Evolutionary conservation across 2,329 filamentous ascomycete species (phyloP).

Genomic region (Pseudogymnoascus sp.): DNA sequence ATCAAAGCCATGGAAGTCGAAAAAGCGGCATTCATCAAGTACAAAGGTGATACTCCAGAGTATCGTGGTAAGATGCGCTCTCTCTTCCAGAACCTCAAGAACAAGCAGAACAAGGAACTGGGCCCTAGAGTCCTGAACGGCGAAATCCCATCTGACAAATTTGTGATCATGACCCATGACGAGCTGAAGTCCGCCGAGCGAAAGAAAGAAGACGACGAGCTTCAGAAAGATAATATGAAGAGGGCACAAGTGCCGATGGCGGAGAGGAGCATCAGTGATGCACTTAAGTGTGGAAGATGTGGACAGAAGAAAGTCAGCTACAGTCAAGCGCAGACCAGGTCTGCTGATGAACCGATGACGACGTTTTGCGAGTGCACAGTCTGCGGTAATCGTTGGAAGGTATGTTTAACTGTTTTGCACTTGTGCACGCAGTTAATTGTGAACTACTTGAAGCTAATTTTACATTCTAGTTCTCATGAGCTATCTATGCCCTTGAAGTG

Average conservation of each 20-base stretch:
- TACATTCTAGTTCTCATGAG: slow-evolving; percentile 27
- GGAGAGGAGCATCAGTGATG: slow-evolving; percentile 82
- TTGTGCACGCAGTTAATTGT: slow-evolving; percentile 8
- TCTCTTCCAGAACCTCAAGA: slow-evolving; percentile 90
- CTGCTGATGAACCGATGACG: slow-evolving; percentile 88
- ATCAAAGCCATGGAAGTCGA: slow-evolving; percentile 75
- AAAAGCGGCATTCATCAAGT: slow-evolving; percentile 60
- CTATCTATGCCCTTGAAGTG: not conserved
- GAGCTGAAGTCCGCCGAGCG: slow-evolving; percentile 85
- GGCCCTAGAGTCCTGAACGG: slow-evolving; percentile 67
- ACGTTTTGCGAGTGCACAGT: slow-evolving; percentile 65
- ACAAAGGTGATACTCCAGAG: slow-evolving; percentile 60
- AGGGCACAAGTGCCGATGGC: slow-evolving; percentile 90
- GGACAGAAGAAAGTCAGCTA: slow-evolving; percentile 92
- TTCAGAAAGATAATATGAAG: slow-evolving; percentile 91
- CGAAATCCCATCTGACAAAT: slow-evolving; percentile 60
- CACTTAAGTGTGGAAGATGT: slow-evolving; percentile 84
- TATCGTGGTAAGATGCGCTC: slow-evolving; percentile 89
- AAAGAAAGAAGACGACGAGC: slow-evolving; percentile 62
- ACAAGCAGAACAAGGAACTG: slow-evolving; percentile 73
- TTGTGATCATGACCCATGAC: slow-evolving; percentile 80
- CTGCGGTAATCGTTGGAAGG: slow-evolving; percentile 65
- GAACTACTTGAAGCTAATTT: slow-evolving; percentile 1
- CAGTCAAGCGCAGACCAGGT: slow-evolving; percentile 88
- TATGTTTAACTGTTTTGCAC: slow-evolving; percentile 31